Conservation (phyloP, 164 flowering plant species). For the Echeveria elegans region DNA sequence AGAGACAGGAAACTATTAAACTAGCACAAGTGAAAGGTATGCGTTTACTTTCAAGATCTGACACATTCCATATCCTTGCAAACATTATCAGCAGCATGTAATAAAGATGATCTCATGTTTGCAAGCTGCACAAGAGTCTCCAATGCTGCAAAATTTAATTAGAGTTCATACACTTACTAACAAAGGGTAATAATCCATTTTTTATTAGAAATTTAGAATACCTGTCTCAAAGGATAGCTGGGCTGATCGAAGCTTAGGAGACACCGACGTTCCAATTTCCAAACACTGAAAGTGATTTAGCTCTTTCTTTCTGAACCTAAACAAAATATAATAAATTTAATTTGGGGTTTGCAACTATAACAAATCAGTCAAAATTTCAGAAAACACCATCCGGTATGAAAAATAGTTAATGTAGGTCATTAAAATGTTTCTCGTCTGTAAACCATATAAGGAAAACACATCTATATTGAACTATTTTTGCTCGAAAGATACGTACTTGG, state of each 20-base stretch:
- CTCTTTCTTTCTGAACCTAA: constrained; percentile 36
- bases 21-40: background rate
- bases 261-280: constrained; percentile 72
- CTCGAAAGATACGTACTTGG: background rate
- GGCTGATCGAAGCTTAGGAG: constrained; percentile 20
- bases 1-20: background rate
- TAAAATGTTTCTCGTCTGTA: background rate
- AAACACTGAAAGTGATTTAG: constrained; percentile 42
- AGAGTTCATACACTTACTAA: background rate
- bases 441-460: background rate
- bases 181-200: background rate
- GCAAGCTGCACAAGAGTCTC: constrained; percentile 64
- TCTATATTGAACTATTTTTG: background rate
- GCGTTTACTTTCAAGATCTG: constrained; percentile 12
- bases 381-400: background rate
- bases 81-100: constrained; percentile 41
- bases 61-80: constrained; percentile 22
- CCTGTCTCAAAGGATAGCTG: constrained; percentile 88
- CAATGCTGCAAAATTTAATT: constrained; percentile 40
- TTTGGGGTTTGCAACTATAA: background rate
- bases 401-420: background rate
- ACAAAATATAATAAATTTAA: background rate
- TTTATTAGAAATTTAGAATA: constrained; percentile 11
- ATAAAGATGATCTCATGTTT: constrained; percentile 52
- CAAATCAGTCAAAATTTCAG: background rate